Evolutionary conservation across 352 stramenopile species (phyloP).

Genomic region (Globisporangium spinosum): DNA sequence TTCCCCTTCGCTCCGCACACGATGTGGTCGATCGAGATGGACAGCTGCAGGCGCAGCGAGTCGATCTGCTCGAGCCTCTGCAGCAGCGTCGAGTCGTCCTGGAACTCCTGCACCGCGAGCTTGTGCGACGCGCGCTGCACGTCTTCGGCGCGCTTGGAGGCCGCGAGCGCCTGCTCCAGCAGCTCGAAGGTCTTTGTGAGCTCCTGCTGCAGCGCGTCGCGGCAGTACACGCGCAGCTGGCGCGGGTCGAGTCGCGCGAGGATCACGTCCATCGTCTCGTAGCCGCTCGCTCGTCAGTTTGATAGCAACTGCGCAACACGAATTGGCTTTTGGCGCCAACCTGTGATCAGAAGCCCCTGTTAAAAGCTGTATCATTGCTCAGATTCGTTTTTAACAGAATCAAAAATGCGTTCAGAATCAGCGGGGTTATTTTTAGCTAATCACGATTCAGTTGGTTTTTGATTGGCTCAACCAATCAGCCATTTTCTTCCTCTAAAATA

Average conservation of each 20-base stretch:
- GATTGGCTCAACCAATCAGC: too few species aligned
- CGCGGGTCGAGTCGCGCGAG: conserved; percentile 18
- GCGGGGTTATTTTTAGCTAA: too few species aligned
- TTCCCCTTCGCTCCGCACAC: conserved; percentile 3
- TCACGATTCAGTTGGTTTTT: too few species aligned
- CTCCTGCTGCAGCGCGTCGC: conserved; percentile 22
- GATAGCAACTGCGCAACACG: neutral
- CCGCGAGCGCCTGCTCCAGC: conserved; percentile 14
- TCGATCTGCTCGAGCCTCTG: conserved; percentile 17
- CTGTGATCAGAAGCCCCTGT: too few species aligned
- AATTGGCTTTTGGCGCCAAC: neutral
- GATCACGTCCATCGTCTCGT: conserved; percentile 23
- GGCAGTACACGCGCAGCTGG: conserved; percentile 22
- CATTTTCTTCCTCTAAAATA: too few species aligned
- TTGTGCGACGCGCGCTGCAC: conserved; percentile 19
- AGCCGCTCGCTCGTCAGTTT: neutral
- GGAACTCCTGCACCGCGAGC: conserved; percentile 13
- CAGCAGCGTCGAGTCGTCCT: conserved; percentile 14
- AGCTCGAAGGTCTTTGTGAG: conserved; percentile 16
- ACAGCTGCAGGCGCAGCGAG: conserved; percentile 17
- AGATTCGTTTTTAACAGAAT: too few species aligned
- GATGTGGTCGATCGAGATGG: conserved; percentile 18
- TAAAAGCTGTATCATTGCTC: too few species aligned
- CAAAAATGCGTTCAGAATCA: too few species aligned
- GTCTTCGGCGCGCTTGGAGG: conserved; percentile 18